Conservation (phyloP, 805 yeast species). For the Nakazawaea molendinolei region DNA sequence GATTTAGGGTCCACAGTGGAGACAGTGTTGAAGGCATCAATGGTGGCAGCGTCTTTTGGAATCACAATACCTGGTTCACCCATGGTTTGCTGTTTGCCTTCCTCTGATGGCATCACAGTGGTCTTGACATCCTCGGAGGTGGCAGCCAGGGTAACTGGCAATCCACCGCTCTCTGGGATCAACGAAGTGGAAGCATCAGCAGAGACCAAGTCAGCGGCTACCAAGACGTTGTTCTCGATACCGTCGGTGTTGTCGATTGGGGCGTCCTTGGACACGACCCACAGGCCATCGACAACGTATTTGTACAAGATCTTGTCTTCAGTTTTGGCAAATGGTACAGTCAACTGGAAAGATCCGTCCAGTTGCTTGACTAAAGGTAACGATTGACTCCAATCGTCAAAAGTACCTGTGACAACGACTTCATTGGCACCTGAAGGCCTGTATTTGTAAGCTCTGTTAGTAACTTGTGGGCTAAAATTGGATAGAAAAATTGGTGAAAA, state of each 20-base stretch:
- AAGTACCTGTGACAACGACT: constrained; percentile 55
- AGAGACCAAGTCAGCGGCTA: constrained; percentile 27
- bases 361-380: constrained; percentile 38
- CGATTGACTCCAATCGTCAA: constrained; percentile 50
- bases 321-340: constrained; percentile 22
- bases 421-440: constrained; percentile 29
- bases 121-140: constrained; percentile 17
- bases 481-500: too few relatives aligned
- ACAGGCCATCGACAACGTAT: constrained; percentile 55
- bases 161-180: constrained; percentile 43
- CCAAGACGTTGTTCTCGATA: constrained; percentile 44
- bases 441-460: too few relatives aligned
- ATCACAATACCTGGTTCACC: constrained; percentile 70
- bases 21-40: constrained; percentile 44
- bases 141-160: constrained; percentile 21
- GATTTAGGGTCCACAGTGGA: constrained; percentile 45
- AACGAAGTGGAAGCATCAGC: constrained; percentile 26
- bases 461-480: too few relatives aligned
- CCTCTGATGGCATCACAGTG: constrained; percentile 41
- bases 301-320: constrained; percentile 34
- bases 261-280: constrained; percentile 38
- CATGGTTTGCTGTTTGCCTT: constrained; percentile 34
- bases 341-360: constrained; percentile 26
- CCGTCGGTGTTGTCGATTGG: constrained; percentile 43
- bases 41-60: constrained; percentile 48